A percentile compares a stretch with the other conserved stretches of the same genome.
Conservation (phyloP, 2,329 filamentous ascomycete genomes). For the Trichoderma aggressivum region DNA sequence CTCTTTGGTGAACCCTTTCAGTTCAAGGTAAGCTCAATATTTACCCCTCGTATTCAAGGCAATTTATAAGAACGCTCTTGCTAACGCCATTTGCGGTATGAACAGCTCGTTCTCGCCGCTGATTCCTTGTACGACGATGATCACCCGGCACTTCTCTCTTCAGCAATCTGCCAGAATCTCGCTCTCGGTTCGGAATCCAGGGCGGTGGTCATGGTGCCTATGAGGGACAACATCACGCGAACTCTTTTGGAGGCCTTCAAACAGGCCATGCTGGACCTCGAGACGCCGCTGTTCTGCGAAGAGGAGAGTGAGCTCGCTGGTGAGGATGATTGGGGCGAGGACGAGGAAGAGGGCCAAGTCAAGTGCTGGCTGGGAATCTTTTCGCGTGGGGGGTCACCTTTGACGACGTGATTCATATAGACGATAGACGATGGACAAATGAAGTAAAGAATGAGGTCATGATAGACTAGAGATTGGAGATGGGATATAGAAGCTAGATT, state of each 20-base stretch:
- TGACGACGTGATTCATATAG: constrained; percentile 6
- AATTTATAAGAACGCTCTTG: not conserved
- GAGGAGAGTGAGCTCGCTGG: constrained; percentile 62
- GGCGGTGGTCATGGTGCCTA: constrained; percentile 76
- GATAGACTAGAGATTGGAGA: constrained; percentile 5
- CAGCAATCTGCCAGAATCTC: constrained; percentile 68
- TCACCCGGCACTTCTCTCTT: constrained; percentile 71
- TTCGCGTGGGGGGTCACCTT: constrained; percentile 29
- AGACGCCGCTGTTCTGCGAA: constrained; percentile 45
- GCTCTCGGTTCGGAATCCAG: constrained; percentile 54
- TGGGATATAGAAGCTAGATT: not conserved
- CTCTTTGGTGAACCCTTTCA: constrained; percentile 45
- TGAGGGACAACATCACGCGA: constrained; percentile 65
- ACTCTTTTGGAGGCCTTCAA: constrained; percentile 62
- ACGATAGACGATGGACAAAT: not conserved
- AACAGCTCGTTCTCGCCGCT: constrained; percentile 71
- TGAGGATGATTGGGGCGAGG: constrained; percentile 69
- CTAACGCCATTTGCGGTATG: not conserved
- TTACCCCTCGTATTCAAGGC: accelerated
- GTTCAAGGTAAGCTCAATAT: constrained; percentile 44
- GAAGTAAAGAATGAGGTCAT: not conserved
- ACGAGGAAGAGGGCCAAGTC: constrained; percentile 48
- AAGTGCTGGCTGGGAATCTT: constrained; percentile 70
- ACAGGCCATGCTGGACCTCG: constrained; percentile 54
- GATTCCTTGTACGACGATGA: constrained; percentile 84